A percentile compares a stretch with the other conserved stretches of the same genome.
Evolutionary conservation across 257 asterid genomes (phyloP).

Genomic region (Przewalskia tangutica): DNA sequence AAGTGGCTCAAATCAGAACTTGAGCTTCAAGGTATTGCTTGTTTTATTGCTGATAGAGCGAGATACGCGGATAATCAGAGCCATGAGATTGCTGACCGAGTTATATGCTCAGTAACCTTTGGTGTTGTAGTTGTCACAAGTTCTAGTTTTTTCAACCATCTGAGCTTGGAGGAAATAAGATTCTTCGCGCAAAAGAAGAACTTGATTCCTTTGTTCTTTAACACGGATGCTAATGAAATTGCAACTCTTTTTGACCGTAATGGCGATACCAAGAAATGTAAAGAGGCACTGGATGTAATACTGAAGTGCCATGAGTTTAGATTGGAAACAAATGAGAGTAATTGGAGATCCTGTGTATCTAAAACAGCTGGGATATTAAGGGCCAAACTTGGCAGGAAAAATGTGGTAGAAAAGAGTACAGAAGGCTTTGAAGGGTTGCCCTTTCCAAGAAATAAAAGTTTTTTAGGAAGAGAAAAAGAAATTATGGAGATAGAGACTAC

Average conservation of each 20-base stretch:
- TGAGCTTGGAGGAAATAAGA: slow-evolving; percentile 62
- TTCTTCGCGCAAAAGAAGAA: slow-evolving; percentile 84
- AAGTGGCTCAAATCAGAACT: slow-evolving; percentile 90
- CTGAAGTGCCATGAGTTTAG: slow-evolving; percentile 46
- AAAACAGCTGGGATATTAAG: slow-evolving; percentile 50
- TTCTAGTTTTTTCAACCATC: slow-evolving; percentile 41
- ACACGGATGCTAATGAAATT: slow-evolving; percentile 38
- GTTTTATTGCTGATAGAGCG: slow-evolving; percentile 74
- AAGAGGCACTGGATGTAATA: slow-evolving; percentile 61
- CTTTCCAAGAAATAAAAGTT: slow-evolving; percentile 47
- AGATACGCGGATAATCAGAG: slow-evolving; percentile 68
- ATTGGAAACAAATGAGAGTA: slow-evolving; percentile 57
- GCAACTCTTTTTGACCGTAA: slow-evolving; percentile 23
- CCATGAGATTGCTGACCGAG: slow-evolving; percentile 82
- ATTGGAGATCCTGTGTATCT: slow-evolving; percentile 59
- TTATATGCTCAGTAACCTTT: slow-evolving; percentile 65
- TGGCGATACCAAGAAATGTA: slow-evolving; percentile 47
- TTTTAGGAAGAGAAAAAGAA: slow-evolving; percentile 70
- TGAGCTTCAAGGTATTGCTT: slow-evolving; percentile 84
- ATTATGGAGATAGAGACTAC: slow-evolving; percentile 55
- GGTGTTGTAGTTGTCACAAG: slow-evolving; percentile 62
- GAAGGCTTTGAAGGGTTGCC: slow-evolving; percentile 53
- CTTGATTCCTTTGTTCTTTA: slow-evolving; percentile 68
- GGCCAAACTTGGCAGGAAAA: slow-evolving; percentile 72
- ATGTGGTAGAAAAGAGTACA: slow-evolving; percentile 40